Evolutionary conservation across 73 alveolate species (phyloP), one percentile per base, ranked within the genome.

Genomic region (Effrenium voratum): DNA sequence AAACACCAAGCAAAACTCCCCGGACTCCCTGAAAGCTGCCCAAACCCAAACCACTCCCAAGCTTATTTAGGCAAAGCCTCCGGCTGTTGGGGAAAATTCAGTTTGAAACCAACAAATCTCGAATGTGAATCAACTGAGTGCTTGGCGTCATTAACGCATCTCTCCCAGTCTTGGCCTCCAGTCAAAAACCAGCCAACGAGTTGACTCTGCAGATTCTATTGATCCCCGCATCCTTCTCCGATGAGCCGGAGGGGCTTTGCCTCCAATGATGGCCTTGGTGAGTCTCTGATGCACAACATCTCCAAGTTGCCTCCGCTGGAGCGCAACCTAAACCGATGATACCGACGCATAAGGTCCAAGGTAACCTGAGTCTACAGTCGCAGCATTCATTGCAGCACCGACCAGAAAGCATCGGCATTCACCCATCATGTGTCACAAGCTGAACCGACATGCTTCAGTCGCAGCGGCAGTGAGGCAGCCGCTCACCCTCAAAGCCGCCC

Each of bases 401-500:
- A 60, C 34, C 38, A 12, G 4, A 60, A 3, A 30, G 36, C 40
- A 66, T 1, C 1, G 8, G 24, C n/a, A 22, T n/a, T n/a, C n/a
- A n/a, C n/a, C n/a, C n/a, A n/a, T n/a, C n/a, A n/a, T n/a, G n/a
- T n/a, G n/a, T n/a, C n/a, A n/a, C n/a, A n/a, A n/a, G n/a, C n/a
- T n/a, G n/a, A n/a, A n/a, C n/a, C n/a, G n/a, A n/a, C n/a, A n/a
- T n/a, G n/a, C n/a, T n/a, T n/a, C n/a, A n/a, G n/a, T n/a, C n/a
- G n/a, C n/a, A n/a, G n/a, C n/a, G n/a, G n/a, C n/a, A n/a, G n/a
- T n/a, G n/a, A n/a, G n/a, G n/a, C n/a, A n/a, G 19, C 40, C 40
- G 82, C 94, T 86, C 94, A 46, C 94, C 94, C 94, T 59, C 94
- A 34, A 86, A 86, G 75, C 81, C 94, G 32, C 94, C 94, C 13